These are phyloP conservation scores for Rubroboletus pulcherrimus DNA, from an alignment of 768 basidiomycete genomes.

Conservation along the genomic window DNA sequence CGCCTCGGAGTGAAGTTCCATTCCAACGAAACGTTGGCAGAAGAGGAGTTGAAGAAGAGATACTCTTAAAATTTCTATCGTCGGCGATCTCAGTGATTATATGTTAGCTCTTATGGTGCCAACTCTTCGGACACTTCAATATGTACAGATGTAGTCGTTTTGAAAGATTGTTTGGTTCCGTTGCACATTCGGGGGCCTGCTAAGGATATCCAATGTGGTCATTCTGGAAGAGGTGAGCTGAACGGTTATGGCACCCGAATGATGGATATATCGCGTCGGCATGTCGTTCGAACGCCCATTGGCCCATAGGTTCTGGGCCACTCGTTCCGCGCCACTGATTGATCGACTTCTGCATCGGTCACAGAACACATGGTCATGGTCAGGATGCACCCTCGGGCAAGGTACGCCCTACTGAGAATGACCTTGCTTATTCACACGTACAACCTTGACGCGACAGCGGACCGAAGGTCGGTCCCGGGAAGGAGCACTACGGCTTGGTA, in stretches of 20 bases:
- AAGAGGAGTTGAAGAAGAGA: slow-evolving; percentile 21
- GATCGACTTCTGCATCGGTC: no score
- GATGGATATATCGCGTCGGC: neutral
- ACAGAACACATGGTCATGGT: no score
- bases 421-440: no score
- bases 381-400: no score
- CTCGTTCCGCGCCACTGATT: no score
- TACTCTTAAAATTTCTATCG: slow-evolving; percentile 2
- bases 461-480: no score
- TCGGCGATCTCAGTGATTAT: neutral
- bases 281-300: no score
- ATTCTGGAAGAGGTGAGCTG: neutral
- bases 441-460: no score
- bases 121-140: neutral
- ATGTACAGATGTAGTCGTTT: neutral
- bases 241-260: neutral
- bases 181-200: neutral
- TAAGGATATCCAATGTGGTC: neutral
- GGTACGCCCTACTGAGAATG: no score
- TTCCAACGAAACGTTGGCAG: slow-evolving; percentile 14
- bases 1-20: slow-evolving; percentile 27
- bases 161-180: neutral
- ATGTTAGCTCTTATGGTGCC: neutral
- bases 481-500: no score
- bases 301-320: no score